Conservation (phyloP, 805 yeast species). For the Metschnikowia gelsemii region DNA sequence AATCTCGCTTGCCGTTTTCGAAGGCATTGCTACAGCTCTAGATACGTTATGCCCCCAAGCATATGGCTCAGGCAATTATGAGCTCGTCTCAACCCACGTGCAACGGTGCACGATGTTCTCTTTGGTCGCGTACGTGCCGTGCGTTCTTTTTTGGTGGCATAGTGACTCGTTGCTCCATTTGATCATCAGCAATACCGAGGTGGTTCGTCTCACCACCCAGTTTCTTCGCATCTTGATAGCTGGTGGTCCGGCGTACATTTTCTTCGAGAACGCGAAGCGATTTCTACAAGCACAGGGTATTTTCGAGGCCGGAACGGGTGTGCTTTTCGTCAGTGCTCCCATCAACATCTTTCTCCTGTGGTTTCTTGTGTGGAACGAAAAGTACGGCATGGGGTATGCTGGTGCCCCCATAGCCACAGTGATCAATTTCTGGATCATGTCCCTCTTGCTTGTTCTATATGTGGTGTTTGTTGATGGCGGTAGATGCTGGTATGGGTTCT, state of each 20-base stretch:
- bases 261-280: constrained; percentile 42
- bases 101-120: constrained; percentile 40
- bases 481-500: constrained; percentile 68
- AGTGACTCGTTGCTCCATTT: constrained; percentile 28
- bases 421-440: constrained; percentile 44
- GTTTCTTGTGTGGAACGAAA: constrained; percentile 44
- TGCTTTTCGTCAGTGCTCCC: constrained; percentile 42
- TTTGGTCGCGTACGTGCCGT: constrained; percentile 36
- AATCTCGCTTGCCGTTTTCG: constrained; percentile 44
- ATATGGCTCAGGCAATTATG: constrained; percentile 43
- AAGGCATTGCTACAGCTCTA: constrained; percentile 47
- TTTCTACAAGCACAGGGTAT: constrained; percentile 48
- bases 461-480: constrained; percentile 53
- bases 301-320: constrained; percentile 48
- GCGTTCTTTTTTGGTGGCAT: constrained; percentile 43
- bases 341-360: constrained; percentile 40
- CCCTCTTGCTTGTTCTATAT: constrained; percentile 34
- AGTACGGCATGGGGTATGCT: constrained; percentile 39
- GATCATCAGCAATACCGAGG: constrained; percentile 36
- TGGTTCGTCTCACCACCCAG: constrained; percentile 32
- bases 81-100: constrained; percentile 36
- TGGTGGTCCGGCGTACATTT: constrained; percentile 46
- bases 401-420: constrained; percentile 47
- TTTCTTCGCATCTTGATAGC: constrained; percentile 36
- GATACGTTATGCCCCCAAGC: constrained; percentile 49